Evolutionary conservation across 805 yeast species (phyloP).

Genomic region (Clavispora vitiphila): DNA sequence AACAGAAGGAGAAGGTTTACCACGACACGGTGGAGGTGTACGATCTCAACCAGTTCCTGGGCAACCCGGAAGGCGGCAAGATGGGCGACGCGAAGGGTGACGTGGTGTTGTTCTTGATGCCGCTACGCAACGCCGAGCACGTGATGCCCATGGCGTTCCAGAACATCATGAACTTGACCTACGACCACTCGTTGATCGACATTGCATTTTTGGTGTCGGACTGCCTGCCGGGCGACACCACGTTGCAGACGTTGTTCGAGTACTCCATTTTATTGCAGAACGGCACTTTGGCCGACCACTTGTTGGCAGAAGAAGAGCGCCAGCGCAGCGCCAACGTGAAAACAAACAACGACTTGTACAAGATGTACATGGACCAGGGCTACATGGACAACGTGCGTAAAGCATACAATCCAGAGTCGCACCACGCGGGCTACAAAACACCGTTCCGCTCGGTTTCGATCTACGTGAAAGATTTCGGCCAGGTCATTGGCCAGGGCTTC

Average conservation of each 20-base stretch:
- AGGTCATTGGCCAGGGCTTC: constrained; percentile 79
- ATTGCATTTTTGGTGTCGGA: constrained; percentile 77
- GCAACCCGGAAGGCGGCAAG: constrained; percentile 45
- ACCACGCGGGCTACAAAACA: constrained; percentile 53
- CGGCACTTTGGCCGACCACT: constrained; percentile 52
- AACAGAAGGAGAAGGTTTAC: constrained; percentile 30
- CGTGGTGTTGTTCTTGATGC: constrained; percentile 64
- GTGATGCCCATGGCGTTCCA: constrained; percentile 80
- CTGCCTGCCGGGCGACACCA: constrained; percentile 63
- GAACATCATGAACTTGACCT: constrained; percentile 80
- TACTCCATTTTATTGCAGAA: constrained; percentile 66
- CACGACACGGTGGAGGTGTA: constrained; percentile 52
- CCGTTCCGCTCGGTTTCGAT: constrained; percentile 80
- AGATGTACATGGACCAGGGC: constrained; percentile 61
- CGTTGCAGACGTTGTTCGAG: constrained; percentile 60
- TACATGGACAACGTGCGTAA: constrained; percentile 53
- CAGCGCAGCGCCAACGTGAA: constrained; percentile 30
- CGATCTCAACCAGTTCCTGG: constrained; percentile 56
- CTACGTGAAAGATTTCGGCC: constrained; percentile 79
- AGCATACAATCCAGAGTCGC: constrained; percentile 55
- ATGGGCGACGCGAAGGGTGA: constrained; percentile 36
- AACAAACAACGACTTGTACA: constrained; percentile 60
- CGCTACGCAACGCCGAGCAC: constrained; percentile 72
- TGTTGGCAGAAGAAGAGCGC: constrained; percentile 39
- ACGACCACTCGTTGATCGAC: constrained; percentile 76